Base-by-base conservation (phyloP, 208 protist genomes). In the Acanthamoeba lugdunensis region DNA sequence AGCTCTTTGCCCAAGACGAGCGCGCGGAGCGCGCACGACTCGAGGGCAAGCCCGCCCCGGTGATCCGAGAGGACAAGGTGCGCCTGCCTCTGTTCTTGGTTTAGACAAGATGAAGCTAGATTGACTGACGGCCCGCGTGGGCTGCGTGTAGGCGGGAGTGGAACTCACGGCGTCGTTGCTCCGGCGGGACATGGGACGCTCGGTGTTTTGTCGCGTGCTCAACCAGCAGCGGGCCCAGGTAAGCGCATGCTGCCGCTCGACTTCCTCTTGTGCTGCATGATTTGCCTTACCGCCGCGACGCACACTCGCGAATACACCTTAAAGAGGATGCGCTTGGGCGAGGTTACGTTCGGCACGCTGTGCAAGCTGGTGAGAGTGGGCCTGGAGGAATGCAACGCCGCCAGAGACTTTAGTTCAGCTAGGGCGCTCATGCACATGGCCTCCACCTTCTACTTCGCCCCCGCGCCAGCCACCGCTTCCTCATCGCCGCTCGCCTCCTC, bases 181-280 rank as follows among this genome's bases (percentile, higher is more conserved):
- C 28, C 79, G 52, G 11, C 45, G 50, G 6, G 79, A 30, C 11
- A 87, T 87, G 79, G 79, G 79, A 5, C 79, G 79, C 41, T 58
- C 79, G 4, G 79, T 63, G n/a, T 87, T 87, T 23, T 87, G 79
- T 11, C 79, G 79, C 13, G 52, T 87, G 23, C 79, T 87, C 79
- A 87, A 87, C 52, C 79, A 87, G 50, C 79, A 87, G n/a, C 79
- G 79, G 25, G 79, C 79, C 79, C 65, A 63, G 79, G 79, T 87
- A 50, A 25, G 65, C n/a, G 4, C 56, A 23, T 25, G 13, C 56
- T 63, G 2, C 18, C 13, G 13, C 18, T 67, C 61, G 18, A 28
- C 61, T 8, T 28, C 61, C 23, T 67, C 25, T 11, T 11, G 13
- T 58, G 14, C 11, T 6, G 52, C 52, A 58, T 11, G 52, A 11